Evolutionary conservation across 2,329 filamentous ascomycete genomes (phyloP).

Genomic region (Chaetothyriales sp.): DNA sequence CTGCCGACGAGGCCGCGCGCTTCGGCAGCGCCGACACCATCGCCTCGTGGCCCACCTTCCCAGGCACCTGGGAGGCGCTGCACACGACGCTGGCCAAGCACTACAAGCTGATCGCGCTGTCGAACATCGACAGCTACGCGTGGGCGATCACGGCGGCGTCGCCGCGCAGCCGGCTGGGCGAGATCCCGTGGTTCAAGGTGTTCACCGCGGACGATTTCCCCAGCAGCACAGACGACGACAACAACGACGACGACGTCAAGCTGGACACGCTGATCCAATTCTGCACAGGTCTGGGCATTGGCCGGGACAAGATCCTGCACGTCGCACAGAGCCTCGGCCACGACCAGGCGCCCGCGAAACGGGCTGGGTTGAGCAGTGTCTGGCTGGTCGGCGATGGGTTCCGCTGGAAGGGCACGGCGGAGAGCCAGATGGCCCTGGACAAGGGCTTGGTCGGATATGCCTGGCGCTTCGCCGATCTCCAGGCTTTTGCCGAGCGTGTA

Average conservation of each 20-base stretch:
- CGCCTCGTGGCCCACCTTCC: constrained; percentile 40
- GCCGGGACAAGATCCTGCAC: constrained; percentile 45
- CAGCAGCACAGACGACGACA: constrained; percentile 43
- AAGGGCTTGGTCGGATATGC: constrained; percentile 10
- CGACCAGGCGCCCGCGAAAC: constrained; percentile 51
- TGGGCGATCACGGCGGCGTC: constrained; percentile 32
- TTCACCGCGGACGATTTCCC: constrained; percentile 58
- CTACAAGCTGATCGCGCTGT: constrained; percentile 42
- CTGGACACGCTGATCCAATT: constrained; percentile 34
- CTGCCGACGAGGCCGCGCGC: constrained; percentile 23
- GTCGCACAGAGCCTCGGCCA: constrained; percentile 53
- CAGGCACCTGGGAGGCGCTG: constrained; percentile 41
- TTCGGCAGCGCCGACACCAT: constrained; percentile 34
- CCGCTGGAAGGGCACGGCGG: constrained; percentile 14
- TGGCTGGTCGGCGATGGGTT: constrained; percentile 32
- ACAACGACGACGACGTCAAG: constrained; percentile 14
- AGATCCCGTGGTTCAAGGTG: constrained; percentile 29
- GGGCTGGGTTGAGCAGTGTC: constrained; percentile 43
- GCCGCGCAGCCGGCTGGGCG: constrained; percentile 42
- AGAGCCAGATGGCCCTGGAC: constrained; percentile 15
- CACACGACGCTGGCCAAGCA: constrained; percentile 30
- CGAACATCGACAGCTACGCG: constrained; percentile 41
- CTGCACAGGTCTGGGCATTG: constrained; percentile 39
- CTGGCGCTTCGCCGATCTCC: not conserved
- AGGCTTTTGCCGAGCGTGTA: constrained; percentile 8